Conservation (phyloP, 352 stramenopile species). For the Phytopythium ostracodes region DNA sequence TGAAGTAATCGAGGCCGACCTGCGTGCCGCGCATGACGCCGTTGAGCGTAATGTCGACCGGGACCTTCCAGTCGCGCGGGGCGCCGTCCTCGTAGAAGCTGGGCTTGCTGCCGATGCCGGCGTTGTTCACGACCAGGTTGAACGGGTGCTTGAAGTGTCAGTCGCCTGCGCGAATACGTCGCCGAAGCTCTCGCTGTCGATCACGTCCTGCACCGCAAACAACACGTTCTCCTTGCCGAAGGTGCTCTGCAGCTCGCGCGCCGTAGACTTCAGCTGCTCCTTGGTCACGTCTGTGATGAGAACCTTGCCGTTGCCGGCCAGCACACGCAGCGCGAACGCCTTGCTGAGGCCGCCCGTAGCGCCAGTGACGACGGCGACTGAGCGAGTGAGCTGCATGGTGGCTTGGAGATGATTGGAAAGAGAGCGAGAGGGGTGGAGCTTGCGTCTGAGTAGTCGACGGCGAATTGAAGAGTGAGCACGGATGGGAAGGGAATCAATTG, state of each 20-base stretch:
- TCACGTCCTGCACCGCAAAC: slow-evolving; percentile 49
- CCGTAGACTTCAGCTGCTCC: slow-evolving; percentile 30
- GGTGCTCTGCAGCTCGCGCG: slow-evolving; percentile 28
- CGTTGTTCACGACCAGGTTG: slow-evolving; percentile 68
- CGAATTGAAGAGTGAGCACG: slow-evolving; percentile 4
- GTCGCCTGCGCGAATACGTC: slow-evolving; percentile 35
- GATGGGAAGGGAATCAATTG: background rate
- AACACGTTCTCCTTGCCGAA: slow-evolving; percentile 31
- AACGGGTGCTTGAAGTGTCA: slow-evolving; percentile 32
- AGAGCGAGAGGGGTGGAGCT: background rate
- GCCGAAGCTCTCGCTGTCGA: slow-evolving; percentile 37
- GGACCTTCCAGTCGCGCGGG: slow-evolving; percentile 15
- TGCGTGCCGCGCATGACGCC: slow-evolving; percentile 53
- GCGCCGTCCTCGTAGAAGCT: slow-evolving; percentile 22
- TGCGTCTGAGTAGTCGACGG: background rate
- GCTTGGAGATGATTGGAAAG: background rate
- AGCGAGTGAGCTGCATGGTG: slow-evolving; percentile 42
- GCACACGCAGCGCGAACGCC: slow-evolving; percentile 41
- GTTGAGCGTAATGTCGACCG: slow-evolving; percentile 45
- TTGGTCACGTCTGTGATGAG: slow-evolving; percentile 58
- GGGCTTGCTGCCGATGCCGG: slow-evolving; percentile 36
- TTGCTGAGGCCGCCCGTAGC: slow-evolving; percentile 39
- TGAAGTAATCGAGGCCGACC: slow-evolving; percentile 35
- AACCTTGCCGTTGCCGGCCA: slow-evolving; percentile 38
- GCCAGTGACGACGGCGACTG: slow-evolving; percentile 46